These are phyloP conservation scores for Penicilliopsis zonata DNA, from an alignment of 495 filamentous ascomycete genomes.

Conservation along the genomic window DNA sequence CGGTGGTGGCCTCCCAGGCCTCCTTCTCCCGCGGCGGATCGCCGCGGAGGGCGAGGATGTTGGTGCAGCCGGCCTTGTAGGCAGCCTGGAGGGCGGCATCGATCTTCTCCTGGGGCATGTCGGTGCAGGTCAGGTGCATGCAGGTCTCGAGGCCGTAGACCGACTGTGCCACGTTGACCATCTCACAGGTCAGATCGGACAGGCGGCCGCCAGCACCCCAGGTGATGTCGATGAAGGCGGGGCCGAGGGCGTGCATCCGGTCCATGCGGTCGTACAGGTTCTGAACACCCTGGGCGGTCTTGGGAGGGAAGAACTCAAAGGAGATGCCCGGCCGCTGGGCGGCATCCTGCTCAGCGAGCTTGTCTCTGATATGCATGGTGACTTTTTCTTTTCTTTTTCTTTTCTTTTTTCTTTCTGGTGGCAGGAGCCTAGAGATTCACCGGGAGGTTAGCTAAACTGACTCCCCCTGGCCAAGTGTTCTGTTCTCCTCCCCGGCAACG, in stretches of 20 bases:
- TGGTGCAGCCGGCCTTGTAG: constrained; percentile 93
- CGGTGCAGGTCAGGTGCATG: constrained; percentile 98
- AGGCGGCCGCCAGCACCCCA: constrained; percentile 94
- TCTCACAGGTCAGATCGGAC: constrained; percentile 89
- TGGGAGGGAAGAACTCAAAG: constrained; percentile 99
- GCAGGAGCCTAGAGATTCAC: no score
- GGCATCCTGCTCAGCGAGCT: constrained; percentile 71
- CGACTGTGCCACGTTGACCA: constrained; percentile 95
- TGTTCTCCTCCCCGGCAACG: no score
- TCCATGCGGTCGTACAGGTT: constrained; percentile 99
- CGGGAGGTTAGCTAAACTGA: no score
- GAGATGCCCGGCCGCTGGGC: constrained; percentile 78
- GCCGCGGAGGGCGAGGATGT: constrained; percentile 89
- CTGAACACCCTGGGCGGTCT: constrained; percentile 94
- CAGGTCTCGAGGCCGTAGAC: constrained; percentile 94
- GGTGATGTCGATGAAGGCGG: constrained; percentile 94
- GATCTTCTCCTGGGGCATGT: constrained; percentile 87
- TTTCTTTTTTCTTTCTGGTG: constrained; percentile 1
- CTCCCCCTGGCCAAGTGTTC: no score
- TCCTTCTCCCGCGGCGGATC: constrained; percentile 94
- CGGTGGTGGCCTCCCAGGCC: constrained; percentile 77
- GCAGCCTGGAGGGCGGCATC: constrained; percentile 79
- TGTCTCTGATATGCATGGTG: constrained; percentile 81
- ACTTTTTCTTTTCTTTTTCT: constrained; percentile 1
- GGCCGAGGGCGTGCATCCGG: constrained; percentile 90